Evolutionary conservation across 192 early-diverging fungal species (phyloP).

Genomic region (Lunasporangiospora selenospora): DNA sequence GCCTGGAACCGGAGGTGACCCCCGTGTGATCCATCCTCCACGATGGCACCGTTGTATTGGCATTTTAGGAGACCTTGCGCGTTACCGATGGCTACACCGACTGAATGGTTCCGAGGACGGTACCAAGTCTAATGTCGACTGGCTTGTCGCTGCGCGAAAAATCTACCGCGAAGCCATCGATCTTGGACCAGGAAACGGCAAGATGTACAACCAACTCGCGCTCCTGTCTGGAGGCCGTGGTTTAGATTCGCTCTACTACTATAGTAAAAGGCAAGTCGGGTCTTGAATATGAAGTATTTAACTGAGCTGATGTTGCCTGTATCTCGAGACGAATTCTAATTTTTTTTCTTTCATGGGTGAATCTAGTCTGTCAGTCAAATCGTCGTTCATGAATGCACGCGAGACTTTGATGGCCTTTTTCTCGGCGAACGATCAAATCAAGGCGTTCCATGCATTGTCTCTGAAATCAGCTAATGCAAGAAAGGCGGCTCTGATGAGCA

Average conservation of each 20-base stretch:
- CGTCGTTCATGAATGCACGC: constrained; percentile 57
- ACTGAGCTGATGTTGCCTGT: constrained; percentile 10
- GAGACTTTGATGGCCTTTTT: constrained; percentile 59
- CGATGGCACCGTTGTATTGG: constrained; percentile 59
- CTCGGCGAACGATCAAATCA: constrained; percentile 53
- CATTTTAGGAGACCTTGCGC: constrained; percentile 56
- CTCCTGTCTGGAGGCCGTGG: constrained; percentile 45
- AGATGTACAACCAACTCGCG: constrained; percentile 60
- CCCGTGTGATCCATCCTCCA: constrained; percentile 16
- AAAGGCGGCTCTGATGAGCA: constrained; percentile 5
- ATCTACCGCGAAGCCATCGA: constrained; percentile 47
- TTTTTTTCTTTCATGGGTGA: neutral
- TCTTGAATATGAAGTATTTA: constrained; percentile 9
- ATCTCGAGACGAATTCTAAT: neutral
- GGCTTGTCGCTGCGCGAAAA: constrained; percentile 34
- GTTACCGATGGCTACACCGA: constrained; percentile 57
- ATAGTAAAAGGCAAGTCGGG: constrained; percentile 46
- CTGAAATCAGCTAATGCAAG: constrained; percentile 28
- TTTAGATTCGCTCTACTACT: constrained; percentile 37
- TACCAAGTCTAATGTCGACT: constrained; percentile 2
- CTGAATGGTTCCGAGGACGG: constrained; percentile 29
- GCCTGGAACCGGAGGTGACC: constrained; percentile 2
- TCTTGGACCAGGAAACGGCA: constrained; percentile 52
- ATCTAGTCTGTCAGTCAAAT: constrained; percentile 56
- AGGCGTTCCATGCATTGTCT: constrained; percentile 6